phyloP scores from a whole-genome alignment of 306 rosid species.

The Citrullus colocynthis region DNA sequence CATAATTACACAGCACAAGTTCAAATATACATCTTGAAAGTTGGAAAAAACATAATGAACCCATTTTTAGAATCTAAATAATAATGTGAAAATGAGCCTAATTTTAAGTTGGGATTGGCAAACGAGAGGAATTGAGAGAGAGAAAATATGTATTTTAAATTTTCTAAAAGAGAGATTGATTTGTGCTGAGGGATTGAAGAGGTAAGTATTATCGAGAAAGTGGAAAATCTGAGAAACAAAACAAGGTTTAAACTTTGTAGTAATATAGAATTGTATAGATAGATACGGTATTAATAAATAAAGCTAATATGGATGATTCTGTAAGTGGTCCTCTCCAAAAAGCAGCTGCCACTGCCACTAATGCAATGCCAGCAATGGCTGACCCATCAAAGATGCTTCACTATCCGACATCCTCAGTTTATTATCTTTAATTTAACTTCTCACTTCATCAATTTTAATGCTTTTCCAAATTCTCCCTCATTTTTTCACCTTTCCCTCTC shows the following conservation, averaged over 20 bases:
- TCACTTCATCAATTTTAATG: background rate
- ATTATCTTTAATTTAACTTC: background rate
- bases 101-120: too few relatives aligned
- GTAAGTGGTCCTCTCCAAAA: background rate
- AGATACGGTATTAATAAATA: background rate
- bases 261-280: background rate
- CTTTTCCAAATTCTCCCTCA: background rate
- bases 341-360: conserved; percentile 2
- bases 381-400: conserved; percentile 3
- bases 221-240: background rate
- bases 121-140: too few relatives aligned
- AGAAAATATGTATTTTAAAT: too few relatives aligned
- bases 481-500: background rate
- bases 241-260: background rate
- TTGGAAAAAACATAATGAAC: too few relatives aligned
- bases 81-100: too few relatives aligned
- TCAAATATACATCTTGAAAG: too few relatives aligned
- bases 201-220: too few relatives aligned
- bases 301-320: background rate
- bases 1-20: too few relatives aligned
- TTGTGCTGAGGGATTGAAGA: too few relatives aligned
- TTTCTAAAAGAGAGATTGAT: too few relatives aligned
- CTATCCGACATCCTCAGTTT: background rate
- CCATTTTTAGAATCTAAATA: too few relatives aligned
- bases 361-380: conserved; percentile 3